phyloP scores from a whole-genome alignment of 1,139 yeast genomes.

The Candida sp. region DNA sequence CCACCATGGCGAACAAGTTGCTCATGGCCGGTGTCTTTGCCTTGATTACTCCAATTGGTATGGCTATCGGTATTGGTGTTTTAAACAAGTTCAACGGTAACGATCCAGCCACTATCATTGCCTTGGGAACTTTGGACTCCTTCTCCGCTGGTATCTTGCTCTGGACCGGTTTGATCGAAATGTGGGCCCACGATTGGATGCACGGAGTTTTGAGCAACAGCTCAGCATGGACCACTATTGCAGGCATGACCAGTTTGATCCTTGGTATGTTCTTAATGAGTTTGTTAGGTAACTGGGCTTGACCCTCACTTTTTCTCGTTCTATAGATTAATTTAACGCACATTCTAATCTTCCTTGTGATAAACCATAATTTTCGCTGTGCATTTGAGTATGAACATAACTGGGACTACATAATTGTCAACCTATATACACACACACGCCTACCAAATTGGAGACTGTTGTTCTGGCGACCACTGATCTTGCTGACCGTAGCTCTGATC shows the following conservation, averaged over 20 bases:
- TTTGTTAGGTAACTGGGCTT: slow-evolving; percentile 45
- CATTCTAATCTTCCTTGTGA: too few relatives aligned
- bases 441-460: slow-evolving; percentile 23
- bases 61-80: slow-evolving; percentile 42
- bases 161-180: slow-evolving; percentile 39
- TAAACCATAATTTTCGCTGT: too few relatives aligned
- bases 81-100: slow-evolving; percentile 32
- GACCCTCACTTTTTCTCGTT: too few relatives aligned
- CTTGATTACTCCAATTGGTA: slow-evolving; percentile 40
- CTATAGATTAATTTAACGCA: too few relatives aligned
- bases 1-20: slow-evolving; percentile 24
- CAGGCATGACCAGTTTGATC: slow-evolving; percentile 25
- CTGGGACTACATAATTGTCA: too few relatives aligned
- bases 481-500: slow-evolving; percentile 32
- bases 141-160: slow-evolving; percentile 38
- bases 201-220: slow-evolving; percentile 28
- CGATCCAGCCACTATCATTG: slow-evolving; percentile 31
- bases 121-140: slow-evolving; percentile 36
- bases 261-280: slow-evolving; percentile 42
- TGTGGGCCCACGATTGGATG: slow-evolving; percentile 40
- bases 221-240: slow-evolving; percentile 19
- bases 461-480: slow-evolving; percentile 33
- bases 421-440: not conserved
- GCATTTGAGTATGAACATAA: too few relatives aligned
- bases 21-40: slow-evolving; percentile 32